Percentiles rank a stretch among this genome's conserved stretches.
These are phyloP conservation scores for Prunus salicina DNA, from an alignment of 306 rosid genomes.

Conservation along the genomic window DNA sequence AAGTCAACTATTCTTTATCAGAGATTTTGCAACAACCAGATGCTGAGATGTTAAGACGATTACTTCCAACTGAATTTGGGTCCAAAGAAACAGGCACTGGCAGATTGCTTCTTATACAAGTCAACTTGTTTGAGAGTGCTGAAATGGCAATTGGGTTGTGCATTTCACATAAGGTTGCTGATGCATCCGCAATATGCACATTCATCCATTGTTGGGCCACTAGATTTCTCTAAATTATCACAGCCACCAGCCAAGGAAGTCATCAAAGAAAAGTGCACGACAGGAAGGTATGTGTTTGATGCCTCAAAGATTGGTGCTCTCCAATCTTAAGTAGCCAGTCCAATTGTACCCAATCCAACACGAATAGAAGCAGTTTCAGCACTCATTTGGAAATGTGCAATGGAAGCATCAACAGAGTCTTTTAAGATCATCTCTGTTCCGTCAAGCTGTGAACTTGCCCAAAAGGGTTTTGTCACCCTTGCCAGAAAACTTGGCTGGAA, in stretches of 20 bases:
- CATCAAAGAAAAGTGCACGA: too few relatives aligned
- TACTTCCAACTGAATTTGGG: constrained; percentile 24
- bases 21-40: constrained; percentile 26
- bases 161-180: background rate
- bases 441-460: constrained; percentile 31
- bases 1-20: constrained; percentile 14
- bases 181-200: background rate
- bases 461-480: constrained; percentile 18
- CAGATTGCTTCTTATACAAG: constrained; percentile 34
- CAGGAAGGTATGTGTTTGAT: constrained; percentile 24
- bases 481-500: constrained; percentile 22
- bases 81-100: constrained; percentile 4
- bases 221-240: too few relatives aligned
- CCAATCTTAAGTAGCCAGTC: constrained; percentile 19
- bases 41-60: background rate
- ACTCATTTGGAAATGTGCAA: constrained; percentile 28
- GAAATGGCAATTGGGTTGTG: background rate
- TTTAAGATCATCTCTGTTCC: constrained; percentile 17
- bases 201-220: too few relatives aligned
- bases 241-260: too few relatives aligned
- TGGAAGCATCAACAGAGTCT: constrained; percentile 9
- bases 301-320: constrained; percentile 26
- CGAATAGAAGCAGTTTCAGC: constrained; percentile 38
- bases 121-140: background rate
- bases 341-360: constrained; percentile 20